Conservation (phyloP, 2,329 filamentous ascomycete species). For the Sporothrix sp. region DNA sequence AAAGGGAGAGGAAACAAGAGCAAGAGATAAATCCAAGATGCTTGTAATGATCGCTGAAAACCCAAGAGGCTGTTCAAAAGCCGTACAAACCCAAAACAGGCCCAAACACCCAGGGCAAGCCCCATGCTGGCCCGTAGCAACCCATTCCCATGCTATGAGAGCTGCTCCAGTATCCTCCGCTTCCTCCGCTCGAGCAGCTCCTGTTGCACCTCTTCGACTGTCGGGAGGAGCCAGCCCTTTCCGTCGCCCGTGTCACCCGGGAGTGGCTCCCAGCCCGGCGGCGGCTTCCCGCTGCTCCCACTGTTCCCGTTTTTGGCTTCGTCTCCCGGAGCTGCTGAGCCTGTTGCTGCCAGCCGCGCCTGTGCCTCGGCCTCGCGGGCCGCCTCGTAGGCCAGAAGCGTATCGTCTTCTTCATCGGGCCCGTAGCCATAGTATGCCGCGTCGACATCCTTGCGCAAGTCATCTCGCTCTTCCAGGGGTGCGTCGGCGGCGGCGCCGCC, state of each 20-base stretch:
- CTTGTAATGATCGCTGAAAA: too few relatives aligned
- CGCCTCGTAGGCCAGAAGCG: slow-evolving; percentile 68
- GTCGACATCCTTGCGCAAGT: slow-evolving; percentile 69
- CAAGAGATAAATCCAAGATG: too few relatives aligned
- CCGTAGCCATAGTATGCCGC: slow-evolving; percentile 95
- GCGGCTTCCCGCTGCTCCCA: slow-evolving; percentile 43
- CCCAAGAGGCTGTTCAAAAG: too few relatives aligned
- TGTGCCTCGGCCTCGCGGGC: slow-evolving; percentile 74
- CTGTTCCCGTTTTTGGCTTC: slow-evolving; percentile 30
- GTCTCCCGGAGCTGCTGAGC: background rate
- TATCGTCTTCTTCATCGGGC: slow-evolving; percentile 80
- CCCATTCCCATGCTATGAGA: slow-evolving; percentile 8
- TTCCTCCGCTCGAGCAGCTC: slow-evolving; percentile 82
- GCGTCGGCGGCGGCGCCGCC: slow-evolving; percentile 16
- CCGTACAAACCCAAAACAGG: too few relatives aligned
- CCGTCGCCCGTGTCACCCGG: slow-evolving; percentile 84
- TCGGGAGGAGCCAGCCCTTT: slow-evolving; percentile 71
- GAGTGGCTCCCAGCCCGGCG: slow-evolving; percentile 70
- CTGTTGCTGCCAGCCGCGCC: slow-evolving; percentile 53
- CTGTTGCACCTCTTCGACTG: slow-evolving; percentile 83
- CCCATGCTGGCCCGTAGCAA: too few relatives aligned
- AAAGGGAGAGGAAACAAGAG: too few relatives aligned
- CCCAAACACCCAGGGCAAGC: too few relatives aligned
- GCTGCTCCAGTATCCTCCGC: slow-evolving; percentile 72
- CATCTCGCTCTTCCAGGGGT: slow-evolving; percentile 56